Base-by-base conservation (phyloP, 139 green algal genomes). In the Tetraselmis chui region DNA sequence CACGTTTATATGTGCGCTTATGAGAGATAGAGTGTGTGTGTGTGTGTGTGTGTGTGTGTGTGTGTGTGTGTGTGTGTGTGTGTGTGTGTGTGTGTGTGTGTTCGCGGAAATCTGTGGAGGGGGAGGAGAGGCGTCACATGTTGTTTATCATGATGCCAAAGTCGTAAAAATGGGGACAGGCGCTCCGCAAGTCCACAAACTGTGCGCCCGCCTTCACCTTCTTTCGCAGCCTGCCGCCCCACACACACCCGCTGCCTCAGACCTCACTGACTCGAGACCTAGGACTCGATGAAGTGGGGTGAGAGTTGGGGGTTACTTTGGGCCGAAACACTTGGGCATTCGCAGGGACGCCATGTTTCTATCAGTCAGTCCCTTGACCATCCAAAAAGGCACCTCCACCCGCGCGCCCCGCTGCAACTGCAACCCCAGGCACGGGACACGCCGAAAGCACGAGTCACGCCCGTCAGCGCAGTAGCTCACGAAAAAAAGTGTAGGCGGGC, bases 161-260 rank as follows among this genome's bases (percentile, higher is more conserved):
- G 2, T 81, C 80, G 84, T 89, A 92, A 84, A 92, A 92, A 80
- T 90, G 84, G 1, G 83, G 84, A 85, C 88, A 91, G 77, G 88
- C 84, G 76, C 82, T 67, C 2, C 79, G 32, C n/a, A 92, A 80
- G 77, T 92, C 86, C 83, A 92, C 89, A 45, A 84, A 90, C 25
- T 79, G 84, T 23, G 89, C 85, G 28, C 88, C 89, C 29, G 84
- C 88, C 80, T 88, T 76, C 78, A 92, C 82, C 76, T 92, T 92
- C 2, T 84, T 78, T 32, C 83, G 84, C 45, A 86, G 78, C 32
- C 32, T 84, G 75, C 31, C 75, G 45, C 79, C 77, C 59, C 27
- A 31, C 27, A 1, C 26, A 59, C 27, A 0, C 24, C 29, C 22
- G 23, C 29, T 31, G 1, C 0, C 27, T 25, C 30, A 1, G 58